Evolutionary conservation across 768 basidiomycete species (phyloP), one percentile per base, ranked within the genome.

Genomic region (Mycena metata): DNA sequence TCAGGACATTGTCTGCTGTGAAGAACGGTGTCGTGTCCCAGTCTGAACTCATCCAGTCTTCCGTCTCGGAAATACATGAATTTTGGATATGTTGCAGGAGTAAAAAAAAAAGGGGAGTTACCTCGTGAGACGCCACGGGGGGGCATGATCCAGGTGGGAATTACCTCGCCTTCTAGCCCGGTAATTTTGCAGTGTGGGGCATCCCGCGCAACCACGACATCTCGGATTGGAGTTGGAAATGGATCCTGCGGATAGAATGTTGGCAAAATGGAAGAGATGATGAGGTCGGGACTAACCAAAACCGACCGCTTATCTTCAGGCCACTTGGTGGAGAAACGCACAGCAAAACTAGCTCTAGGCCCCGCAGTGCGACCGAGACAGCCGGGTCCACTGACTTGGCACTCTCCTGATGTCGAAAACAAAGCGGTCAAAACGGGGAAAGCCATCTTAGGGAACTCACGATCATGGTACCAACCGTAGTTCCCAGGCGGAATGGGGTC

Each of bases 101-200:
- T 2, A 2, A 13, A 43, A 21, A 9, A 17, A 3, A 21, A 15
- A 24, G 45, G 11, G 7, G 24, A 39, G 21, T n/a, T 7, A 57
- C 63, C 63, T 56, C 45, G 54, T 35, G 41, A 8, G 63, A n/a
- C 13, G 35, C 3, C 12, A 15, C 45, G n/a, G 7, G 64, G 64
- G 2, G 64, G 64, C 0, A 64, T 23, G 19, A 64, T 64, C 64
- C 64, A 64, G 23, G 64, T 36, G n/a, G 35, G 13, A 4, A 21
- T 19, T 0, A 17, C 7, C n/a, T n/a, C n/a, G 4, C 49, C 17
- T 12, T 2, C 26, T n/a, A 24, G 24, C 23, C 26, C 36, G 2
- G 64, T 64, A 13, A 64, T 33, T 15, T 55, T 24, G 16, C 64
- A 57, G 0, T 12, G 54, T 0, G 3, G 11, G 1, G 5, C 36